phyloP scores from a whole-genome alignment of 164 flowering plant genomes.

The Stephania japonica region DNA sequence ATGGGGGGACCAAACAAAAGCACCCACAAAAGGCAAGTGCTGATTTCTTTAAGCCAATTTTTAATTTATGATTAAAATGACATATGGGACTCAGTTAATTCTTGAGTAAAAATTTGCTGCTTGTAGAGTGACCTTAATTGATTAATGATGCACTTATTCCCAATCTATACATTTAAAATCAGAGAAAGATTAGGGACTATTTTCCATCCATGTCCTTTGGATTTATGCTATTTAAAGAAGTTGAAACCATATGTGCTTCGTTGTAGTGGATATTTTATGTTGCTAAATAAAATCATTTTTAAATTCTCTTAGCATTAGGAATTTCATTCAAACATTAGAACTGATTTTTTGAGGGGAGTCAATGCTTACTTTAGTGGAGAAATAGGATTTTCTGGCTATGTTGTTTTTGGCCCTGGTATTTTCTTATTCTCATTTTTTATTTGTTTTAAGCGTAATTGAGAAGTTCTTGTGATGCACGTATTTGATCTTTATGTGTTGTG shows the following conservation, averaged over 20 bases:
- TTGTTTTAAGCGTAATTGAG: too few relatives aligned
- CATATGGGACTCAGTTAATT: too few relatives aligned
- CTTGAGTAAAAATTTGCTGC: neutral
- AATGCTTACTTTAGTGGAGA: neutral
- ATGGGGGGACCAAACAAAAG: constrained; percentile 44
- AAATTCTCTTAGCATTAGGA: neutral
- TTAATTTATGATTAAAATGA: neutral
- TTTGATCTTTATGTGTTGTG: too few relatives aligned
- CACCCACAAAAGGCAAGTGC: constrained; percentile 54
- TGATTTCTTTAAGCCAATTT: neutral
- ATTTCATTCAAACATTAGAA: neutral
- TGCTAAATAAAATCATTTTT: neutral
- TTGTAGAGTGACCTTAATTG: neutral
- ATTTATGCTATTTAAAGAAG: too few relatives aligned
- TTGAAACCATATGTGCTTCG: too few relatives aligned
- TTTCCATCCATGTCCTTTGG: too few relatives aligned
- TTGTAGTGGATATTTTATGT: too few relatives aligned
- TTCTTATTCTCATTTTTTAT: too few relatives aligned
- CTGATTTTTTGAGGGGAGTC: neutral
- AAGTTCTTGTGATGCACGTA: too few relatives aligned
- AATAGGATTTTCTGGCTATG: too few relatives aligned
- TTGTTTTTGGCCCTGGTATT: too few relatives aligned
- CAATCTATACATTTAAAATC: neutral
- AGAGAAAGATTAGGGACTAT: too few relatives aligned
- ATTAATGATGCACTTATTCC: neutral